These are phyloP conservation scores for Brassica napus DNA, from an alignment of 345 rosid species.

Conservation along the genomic window DNA sequence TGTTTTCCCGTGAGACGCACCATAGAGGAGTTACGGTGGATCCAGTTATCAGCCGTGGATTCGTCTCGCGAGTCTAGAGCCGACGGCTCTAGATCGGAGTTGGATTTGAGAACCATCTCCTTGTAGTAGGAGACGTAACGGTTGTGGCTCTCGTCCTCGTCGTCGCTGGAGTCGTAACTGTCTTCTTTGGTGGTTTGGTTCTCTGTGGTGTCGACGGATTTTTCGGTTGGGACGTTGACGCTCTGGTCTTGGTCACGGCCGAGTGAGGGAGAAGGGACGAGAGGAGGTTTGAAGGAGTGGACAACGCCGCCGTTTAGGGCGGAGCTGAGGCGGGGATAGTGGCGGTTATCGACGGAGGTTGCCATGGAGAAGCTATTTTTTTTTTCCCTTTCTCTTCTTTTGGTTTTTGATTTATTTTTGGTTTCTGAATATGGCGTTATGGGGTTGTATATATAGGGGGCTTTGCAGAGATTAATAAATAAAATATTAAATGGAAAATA, in stretches of 20 bases:
- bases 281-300: conserved; percentile 50
- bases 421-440: conserved; percentile 9
- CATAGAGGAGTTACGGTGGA: conserved; percentile 76
- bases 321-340: conserved; percentile 52
- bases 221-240: neutral
- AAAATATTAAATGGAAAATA: neutral
- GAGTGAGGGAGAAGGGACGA: conserved; percentile 34
- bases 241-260: conserved; percentile 43
- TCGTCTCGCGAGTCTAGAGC: conserved; percentile 65
- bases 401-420: neutral
- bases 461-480: conserved; percentile 5
- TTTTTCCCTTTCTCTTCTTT: neutral
- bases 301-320: conserved; percentile 58
- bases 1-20: conserved; percentile 96
- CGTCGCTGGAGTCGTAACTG: conserved; percentile 50
- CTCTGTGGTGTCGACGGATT: neutral
- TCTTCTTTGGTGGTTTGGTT: conserved; percentile 27
- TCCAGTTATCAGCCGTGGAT: conserved; percentile 76
- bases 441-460: conserved; percentile 36
- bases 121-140: conserved; percentile 40
- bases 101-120: conserved; percentile 50
- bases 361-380: conserved; percentile 50
- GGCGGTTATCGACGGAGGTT: conserved; percentile 83
- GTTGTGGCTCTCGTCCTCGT: conserved; percentile 48
- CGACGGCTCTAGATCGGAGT: conserved; percentile 71